Evolutionary conservation across 2,329 filamentous ascomycete species (phyloP).

Genomic region (Fusarium camptoceras): DNA sequence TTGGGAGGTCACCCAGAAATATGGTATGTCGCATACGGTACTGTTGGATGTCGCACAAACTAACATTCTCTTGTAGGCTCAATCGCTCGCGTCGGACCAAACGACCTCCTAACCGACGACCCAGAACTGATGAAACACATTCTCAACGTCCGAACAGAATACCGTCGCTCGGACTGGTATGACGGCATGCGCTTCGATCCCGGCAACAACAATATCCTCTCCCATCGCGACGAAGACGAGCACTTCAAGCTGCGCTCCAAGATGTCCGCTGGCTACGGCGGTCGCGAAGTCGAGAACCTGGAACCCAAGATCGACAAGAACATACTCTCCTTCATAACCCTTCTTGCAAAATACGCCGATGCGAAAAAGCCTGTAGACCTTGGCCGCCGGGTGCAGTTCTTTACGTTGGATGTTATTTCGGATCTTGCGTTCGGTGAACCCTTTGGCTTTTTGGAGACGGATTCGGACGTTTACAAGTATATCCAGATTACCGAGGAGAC

Average conservation of each 20-base stretch:
- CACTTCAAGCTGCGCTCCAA: slow-evolving; percentile 59
- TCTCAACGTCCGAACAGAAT: slow-evolving; percentile 50
- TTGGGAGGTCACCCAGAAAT: slow-evolving; percentile 51
- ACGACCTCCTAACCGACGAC: slow-evolving; percentile 55
- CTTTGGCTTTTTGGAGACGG: slow-evolving; percentile 59
- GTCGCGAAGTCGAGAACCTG: slow-evolving; percentile 63
- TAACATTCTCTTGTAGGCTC: slow-evolving; percentile 41
- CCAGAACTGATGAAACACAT: slow-evolving; percentile 54
- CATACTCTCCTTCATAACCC: slow-evolving; percentile 57
- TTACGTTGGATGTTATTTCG: slow-evolving; percentile 66
- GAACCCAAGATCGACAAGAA: slow-evolving; percentile 63
- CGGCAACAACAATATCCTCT: slow-evolving; percentile 63
- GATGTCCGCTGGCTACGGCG: slow-evolving; percentile 65
- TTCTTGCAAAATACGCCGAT: slow-evolving; percentile 43
- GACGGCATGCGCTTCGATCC: slow-evolving; percentile 64
- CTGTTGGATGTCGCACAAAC: background rate
- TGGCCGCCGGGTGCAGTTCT: slow-evolving; percentile 60
- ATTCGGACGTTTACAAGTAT: slow-evolving; percentile 61
- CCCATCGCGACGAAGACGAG: slow-evolving; percentile 59
- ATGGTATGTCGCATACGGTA: slow-evolving; percentile 45
- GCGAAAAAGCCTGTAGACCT: slow-evolving; percentile 52
- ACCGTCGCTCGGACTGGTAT: slow-evolving; percentile 58
- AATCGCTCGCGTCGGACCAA: slow-evolving; percentile 56
- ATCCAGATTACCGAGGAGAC: slow-evolving; percentile 57
- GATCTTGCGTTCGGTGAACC: slow-evolving; percentile 61